These are phyloP conservation scores for Punctularia strigosozonata DNA, from an alignment of 768 basidiomycete species.

Conservation along the genomic window DNA sequence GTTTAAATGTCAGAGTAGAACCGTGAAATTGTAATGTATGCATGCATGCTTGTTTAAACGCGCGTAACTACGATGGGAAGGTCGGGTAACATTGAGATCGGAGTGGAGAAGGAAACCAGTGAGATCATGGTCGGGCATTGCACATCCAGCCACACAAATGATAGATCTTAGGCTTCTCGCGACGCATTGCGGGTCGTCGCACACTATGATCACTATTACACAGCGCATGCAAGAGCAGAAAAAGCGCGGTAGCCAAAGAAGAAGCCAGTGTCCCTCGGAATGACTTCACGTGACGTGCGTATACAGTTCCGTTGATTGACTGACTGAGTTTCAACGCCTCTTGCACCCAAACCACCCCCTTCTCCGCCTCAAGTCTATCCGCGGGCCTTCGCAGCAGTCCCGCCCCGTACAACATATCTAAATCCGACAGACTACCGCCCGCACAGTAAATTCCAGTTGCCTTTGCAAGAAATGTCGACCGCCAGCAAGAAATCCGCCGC, in stretches of 20 bases:
- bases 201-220: not conserved
- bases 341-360: slow-evolving; percentile 35
- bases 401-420: slow-evolving; percentile 9
- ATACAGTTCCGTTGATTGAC: slow-evolving; percentile 21
- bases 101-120: too few species aligned
- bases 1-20: too few species aligned
- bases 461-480: slow-evolving; percentile 24
- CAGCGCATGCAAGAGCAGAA: not conserved
- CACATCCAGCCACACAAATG: not conserved
- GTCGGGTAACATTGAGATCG: not conserved
- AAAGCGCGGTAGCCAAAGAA: not conserved
- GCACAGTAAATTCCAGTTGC: slow-evolving; percentile 13
- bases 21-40: too few species aligned
- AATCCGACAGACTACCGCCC: slow-evolving; percentile 9
- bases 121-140: not conserved
- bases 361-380: slow-evolving; percentile 20
- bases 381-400: slow-evolving; percentile 10
- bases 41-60: too few species aligned
- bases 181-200: not conserved
- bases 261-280: not conserved
- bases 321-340: slow-evolving; percentile 22
- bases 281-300: slow-evolving; percentile 20
- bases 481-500: slow-evolving; percentile 33
- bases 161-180: not conserved
- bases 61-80: too few species aligned